A percentile compares a stretch with the other conserved stretches of the same genome.
Conservation (phyloP, 2,329 filamentous ascomycete species). For the Macrophomina tecta region DNA sequence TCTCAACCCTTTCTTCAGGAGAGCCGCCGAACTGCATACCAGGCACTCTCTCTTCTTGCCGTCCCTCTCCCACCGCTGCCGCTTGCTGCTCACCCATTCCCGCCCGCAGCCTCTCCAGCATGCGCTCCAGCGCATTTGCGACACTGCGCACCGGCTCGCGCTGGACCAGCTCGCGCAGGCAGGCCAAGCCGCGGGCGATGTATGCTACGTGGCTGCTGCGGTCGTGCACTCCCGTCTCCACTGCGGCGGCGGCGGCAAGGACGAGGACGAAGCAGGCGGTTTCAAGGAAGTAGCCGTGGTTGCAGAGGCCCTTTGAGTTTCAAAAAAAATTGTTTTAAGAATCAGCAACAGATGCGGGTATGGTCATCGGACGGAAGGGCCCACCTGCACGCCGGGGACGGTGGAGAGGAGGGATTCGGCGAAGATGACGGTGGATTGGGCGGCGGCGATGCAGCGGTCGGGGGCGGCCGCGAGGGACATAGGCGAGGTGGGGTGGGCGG, state of each 20-base stretch:
- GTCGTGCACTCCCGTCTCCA: background rate
- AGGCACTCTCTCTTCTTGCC: background rate
- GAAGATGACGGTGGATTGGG: background rate
- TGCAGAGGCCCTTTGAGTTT: background rate
- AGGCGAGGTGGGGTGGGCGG: background rate
- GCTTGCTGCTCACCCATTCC: background rate
- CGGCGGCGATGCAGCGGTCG: background rate
- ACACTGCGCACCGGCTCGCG: slow-evolving; percentile 20
- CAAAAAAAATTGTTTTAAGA: no score
- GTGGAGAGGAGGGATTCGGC: background rate
- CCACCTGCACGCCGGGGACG: background rate
- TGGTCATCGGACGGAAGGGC: background rate
- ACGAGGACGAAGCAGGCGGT: slow-evolving; percentile 20
- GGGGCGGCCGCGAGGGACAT: background rate
- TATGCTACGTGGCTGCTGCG: background rate
- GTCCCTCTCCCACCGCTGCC: background rate
- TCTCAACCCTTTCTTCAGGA: no score
- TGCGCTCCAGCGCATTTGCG: slow-evolving; percentile 1
- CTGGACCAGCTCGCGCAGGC: background rate
- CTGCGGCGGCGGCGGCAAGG: background rate
- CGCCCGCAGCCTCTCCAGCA: background rate
- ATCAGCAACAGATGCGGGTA: background rate
- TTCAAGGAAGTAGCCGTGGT: slow-evolving; percentile 18
- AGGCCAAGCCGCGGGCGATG: background rate
- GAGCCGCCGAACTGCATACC: no score